These are phyloP conservation scores for Cordyceps sp. DNA, from an alignment of 2,329 filamentous ascomycete genomes.

Conservation along the genomic window DNA sequence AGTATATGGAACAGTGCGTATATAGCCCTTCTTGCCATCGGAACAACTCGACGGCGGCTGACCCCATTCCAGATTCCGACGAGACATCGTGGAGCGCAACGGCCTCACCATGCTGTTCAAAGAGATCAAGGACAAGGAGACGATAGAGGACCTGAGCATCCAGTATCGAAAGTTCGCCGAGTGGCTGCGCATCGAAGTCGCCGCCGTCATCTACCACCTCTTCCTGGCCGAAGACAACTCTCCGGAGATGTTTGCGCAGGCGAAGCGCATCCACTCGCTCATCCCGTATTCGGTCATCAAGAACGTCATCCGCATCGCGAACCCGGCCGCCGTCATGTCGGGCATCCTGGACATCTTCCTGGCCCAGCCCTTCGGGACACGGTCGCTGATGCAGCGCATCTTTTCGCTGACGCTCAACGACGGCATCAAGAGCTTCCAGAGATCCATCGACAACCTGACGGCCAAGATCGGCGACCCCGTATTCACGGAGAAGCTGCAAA, in stretches of 20 bases:
- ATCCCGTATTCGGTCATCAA: conserved; percentile 89
- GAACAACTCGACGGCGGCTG: conserved; percentile 3
- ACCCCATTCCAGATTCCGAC: conserved; percentile 34
- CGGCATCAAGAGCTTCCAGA: conserved; percentile 74
- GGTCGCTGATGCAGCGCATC: conserved; percentile 84
- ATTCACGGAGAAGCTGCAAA: conserved; percentile 65
- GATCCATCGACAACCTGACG: conserved; percentile 63
- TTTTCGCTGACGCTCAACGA: conserved; percentile 86
- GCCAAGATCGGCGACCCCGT: conserved; percentile 67
- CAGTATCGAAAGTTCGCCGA: conserved; percentile 98
- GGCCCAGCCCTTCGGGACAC: conserved; percentile 81
- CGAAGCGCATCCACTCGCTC: conserved; percentile 84
- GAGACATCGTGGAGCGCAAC: conserved; percentile 53
- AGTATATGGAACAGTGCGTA: conserved; percentile 86
- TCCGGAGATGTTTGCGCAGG: conserved; percentile 85
- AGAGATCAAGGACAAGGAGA: conserved; percentile 82
- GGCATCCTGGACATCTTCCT: conserved; percentile 87
- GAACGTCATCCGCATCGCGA: conserved; percentile 91
- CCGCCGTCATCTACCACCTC: conserved; percentile 89
- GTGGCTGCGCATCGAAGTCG: conserved; percentile 93
- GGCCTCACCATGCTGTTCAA: conserved; percentile 84
- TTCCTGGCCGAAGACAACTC: conserved; percentile 98
- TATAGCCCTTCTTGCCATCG: neutral
- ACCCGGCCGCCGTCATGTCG: conserved; percentile 95
- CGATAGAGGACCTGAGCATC: conserved; percentile 72